Percentiles rank a stretch among this genome's conserved stretches.
These are phyloP conservation scores for Acorus gramineus DNA, from an alignment of 106 monocot genomes.

Conservation along the genomic window DNA sequence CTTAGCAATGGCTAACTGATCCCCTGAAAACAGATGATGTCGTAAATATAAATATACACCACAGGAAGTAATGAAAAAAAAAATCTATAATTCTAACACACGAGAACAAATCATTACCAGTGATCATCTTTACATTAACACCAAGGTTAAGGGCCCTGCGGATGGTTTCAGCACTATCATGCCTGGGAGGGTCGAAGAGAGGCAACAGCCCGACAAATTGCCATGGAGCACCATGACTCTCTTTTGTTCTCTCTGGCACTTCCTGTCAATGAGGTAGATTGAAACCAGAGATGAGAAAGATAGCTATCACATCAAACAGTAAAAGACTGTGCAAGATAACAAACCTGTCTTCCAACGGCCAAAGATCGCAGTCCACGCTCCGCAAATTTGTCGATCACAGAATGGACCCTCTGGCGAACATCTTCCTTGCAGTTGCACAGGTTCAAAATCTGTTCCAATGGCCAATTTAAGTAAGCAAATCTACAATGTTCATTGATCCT, in stretches of 20 bases:
- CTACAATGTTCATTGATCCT: neutral
- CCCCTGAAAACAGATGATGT: conserved; percentile 15
- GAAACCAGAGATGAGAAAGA: neutral
- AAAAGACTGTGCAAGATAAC: neutral
- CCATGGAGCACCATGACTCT: conserved; percentile 73
- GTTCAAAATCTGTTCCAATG: conserved; percentile 46
- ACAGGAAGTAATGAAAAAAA: neutral
- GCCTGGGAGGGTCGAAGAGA: conserved; percentile 93
- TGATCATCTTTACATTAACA: conserved; percentile 99
- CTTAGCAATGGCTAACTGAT: conserved; percentile 53
- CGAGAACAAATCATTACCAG: conserved; percentile 34
- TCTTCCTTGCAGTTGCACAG: conserved; percentile 63
- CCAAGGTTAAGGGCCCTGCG: conserved; percentile 89
- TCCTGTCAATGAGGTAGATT: conserved; percentile 32
- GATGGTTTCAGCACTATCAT: conserved; percentile 97
- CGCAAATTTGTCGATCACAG: conserved; percentile 62
- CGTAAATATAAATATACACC: neutral
- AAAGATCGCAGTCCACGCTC: conserved; percentile 74
- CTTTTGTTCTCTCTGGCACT: conserved; percentile 86
- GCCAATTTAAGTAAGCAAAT: neutral
- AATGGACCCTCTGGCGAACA: conserved; percentile 51
- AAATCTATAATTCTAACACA: neutral
- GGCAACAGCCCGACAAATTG: conserved; percentile 85
- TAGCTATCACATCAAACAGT: too few relatives aligned
- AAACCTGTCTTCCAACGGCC: conserved; percentile 50